Conservation (phyloP, 495 filamentous ascomycete genomes). For the Penicillium samsonianum region DNA sequence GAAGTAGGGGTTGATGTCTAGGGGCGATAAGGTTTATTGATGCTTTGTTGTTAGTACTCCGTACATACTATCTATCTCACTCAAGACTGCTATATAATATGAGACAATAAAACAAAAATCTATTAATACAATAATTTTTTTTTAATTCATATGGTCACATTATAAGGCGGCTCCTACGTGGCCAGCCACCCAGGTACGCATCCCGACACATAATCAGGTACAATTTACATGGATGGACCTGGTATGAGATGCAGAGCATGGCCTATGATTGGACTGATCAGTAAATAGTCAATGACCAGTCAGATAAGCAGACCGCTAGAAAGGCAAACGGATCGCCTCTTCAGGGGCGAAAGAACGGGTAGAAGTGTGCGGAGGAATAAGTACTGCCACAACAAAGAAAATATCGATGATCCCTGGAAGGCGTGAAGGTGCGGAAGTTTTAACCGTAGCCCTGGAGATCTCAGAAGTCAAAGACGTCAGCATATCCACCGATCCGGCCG, state of each 20-base stretch:
- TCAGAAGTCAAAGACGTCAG: constrained; percentile 14
- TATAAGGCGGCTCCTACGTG: constrained; percentile 21
- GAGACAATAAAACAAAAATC: neutral
- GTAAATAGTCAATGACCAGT: constrained; percentile 3
- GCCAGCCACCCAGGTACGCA: constrained; percentile 26
- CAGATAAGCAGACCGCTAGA: constrained; percentile 26
- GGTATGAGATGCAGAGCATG: constrained; percentile 14
- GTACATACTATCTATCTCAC: neutral
- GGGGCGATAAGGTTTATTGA: neutral
- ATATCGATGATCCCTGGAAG: no score
- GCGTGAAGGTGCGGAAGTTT: neutral
- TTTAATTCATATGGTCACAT: neutral
- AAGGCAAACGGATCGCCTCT: constrained; percentile 23
- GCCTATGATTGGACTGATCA: constrained; percentile 13
- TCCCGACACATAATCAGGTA: constrained; percentile 17
- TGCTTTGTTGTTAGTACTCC: no score
- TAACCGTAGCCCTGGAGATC: neutral
- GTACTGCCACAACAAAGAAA: no score
- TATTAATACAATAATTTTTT: neutral
- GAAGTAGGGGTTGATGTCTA: neutral
- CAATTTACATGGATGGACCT: constrained; percentile 28
- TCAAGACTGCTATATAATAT: neutral
- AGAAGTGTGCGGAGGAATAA: neutral
- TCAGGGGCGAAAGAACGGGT: neutral
- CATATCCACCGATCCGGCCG: constrained; percentile 11